Evolutionary conservation across 2,329 filamentous ascomycete genomes (phyloP).

Genomic region (Trichoderma oligosporum): DNA sequence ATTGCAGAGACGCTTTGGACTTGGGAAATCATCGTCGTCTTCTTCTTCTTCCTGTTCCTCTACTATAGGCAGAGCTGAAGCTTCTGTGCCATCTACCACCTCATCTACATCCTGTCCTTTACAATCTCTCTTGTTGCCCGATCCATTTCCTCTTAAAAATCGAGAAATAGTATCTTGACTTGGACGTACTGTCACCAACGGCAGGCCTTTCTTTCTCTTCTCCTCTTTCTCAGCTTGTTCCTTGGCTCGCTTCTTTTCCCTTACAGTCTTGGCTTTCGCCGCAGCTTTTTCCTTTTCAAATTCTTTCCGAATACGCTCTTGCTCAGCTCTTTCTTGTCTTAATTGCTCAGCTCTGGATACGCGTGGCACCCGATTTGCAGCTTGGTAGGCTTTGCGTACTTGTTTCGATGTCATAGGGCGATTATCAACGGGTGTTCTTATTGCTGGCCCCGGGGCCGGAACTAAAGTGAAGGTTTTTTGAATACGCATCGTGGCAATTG

Average conservation of each 20-base stretch:
- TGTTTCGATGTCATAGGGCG: slow-evolving; percentile 44
- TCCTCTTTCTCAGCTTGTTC: slow-evolving; percentile 47
- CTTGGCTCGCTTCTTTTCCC: slow-evolving; percentile 55
- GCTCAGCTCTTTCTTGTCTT: slow-evolving; percentile 45
- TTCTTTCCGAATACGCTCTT: slow-evolving; percentile 52
- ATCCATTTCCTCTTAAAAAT: slow-evolving; percentile 44
- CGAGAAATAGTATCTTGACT: slow-evolving; percentile 56
- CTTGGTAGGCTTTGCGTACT: slow-evolving; percentile 38
- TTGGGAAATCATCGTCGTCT: slow-evolving; percentile 13
- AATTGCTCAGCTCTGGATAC: slow-evolving; percentile 40
- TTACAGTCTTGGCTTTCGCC: slow-evolving; percentile 45
- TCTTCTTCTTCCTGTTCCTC: slow-evolving; percentile 18
- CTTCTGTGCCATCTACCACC: not conserved
- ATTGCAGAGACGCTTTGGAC: slow-evolving; percentile 1
- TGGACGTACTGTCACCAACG: slow-evolving; percentile 51
- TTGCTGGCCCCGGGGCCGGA: slow-evolving; percentile 31
- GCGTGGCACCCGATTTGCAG: slow-evolving; percentile 33
- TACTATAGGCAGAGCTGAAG: not conserved
- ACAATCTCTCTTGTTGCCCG: slow-evolving; percentile 31
- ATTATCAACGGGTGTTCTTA: slow-evolving; percentile 17
- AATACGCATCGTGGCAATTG: slow-evolving; percentile 31
- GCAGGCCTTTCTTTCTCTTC: slow-evolving; percentile 50
- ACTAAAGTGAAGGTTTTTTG: slow-evolving; percentile 46
- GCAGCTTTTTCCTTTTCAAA: slow-evolving; percentile 48
- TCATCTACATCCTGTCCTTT: slow-evolving; percentile 19